Evolutionary conservation across 1,284 basidiomycete species (phyloP).

Genomic region (Papiliotrema nemorosa): DNA sequence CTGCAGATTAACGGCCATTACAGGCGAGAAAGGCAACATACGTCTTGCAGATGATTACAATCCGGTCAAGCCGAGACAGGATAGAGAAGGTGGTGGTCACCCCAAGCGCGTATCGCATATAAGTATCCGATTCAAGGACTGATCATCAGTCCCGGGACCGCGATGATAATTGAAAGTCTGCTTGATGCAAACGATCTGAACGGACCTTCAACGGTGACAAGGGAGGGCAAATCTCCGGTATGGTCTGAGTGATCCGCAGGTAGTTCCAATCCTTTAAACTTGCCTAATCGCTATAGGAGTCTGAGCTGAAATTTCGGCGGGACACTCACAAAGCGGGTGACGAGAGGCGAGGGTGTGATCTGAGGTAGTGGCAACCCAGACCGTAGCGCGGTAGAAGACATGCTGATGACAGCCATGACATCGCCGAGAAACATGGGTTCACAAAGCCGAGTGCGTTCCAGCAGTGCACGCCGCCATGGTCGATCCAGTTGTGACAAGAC

Average conservation of each 20-base stretch:
- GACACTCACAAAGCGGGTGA: slow-evolving; percentile 63
- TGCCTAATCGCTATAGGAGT: slow-evolving; percentile 25
- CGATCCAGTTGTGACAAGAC: slow-evolving; percentile 43
- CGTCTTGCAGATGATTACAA: slow-evolving; percentile 46
- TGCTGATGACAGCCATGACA: slow-evolving; percentile 69
- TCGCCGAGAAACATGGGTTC: slow-evolving; percentile 82
- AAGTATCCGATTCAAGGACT: slow-evolving; percentile 43
- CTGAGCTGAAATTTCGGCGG: neutral
- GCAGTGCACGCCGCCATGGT: slow-evolving; percentile 68
- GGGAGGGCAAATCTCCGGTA: slow-evolving; percentile 33
- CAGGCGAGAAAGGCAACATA: slow-evolving; percentile 10
- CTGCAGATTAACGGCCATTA: slow-evolving; percentile 8
- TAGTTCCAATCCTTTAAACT: slow-evolving; percentile 36
- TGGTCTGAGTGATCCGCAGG: slow-evolving; percentile 35
- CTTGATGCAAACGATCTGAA: neutral
- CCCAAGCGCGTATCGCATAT: slow-evolving; percentile 47
- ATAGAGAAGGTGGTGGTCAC: slow-evolving; percentile 45
- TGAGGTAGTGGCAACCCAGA: slow-evolving; percentile 75
- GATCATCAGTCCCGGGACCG: neutral
- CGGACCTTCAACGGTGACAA: slow-evolving; percentile 45
- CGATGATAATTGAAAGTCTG: neutral
- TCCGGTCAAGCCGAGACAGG: slow-evolving; percentile 39
- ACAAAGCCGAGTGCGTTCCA: slow-evolving; percentile 68
- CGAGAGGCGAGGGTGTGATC: slow-evolving; percentile 75
- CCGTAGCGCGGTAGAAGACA: slow-evolving; percentile 58